A percentile compares a stretch with the other conserved stretches of the same genome.
phyloP scores from a whole-genome alignment of 306 rosid genomes.

The Canavalia gladiata region DNA sequence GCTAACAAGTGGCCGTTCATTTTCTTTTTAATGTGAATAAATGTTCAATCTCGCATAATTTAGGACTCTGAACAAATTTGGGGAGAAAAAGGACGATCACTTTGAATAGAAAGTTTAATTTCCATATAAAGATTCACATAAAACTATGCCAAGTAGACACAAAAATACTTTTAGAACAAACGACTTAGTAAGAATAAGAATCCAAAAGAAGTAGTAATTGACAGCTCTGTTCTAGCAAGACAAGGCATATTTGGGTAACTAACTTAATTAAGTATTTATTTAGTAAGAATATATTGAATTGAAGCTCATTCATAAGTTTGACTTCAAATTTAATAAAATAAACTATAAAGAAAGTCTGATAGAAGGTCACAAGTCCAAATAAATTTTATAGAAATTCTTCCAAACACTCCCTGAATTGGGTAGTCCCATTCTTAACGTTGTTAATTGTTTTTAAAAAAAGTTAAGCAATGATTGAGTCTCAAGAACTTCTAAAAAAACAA shows the following conservation, averaged over 20 bases:
- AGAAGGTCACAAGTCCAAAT: background rate
- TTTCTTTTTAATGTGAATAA: background rate
- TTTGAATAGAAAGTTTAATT: background rate
- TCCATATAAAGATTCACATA: background rate
- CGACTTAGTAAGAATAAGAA: background rate
- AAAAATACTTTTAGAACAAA: background rate
- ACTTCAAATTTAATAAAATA: background rate
- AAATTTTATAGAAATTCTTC: background rate
- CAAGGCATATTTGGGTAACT: background rate
- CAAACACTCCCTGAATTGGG: background rate
- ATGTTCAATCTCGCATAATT: background rate
- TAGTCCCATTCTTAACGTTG: background rate
- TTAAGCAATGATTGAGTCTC: too few relatives aligned
- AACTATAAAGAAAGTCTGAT: background rate
- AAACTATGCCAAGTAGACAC: background rate
- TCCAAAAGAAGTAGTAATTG: background rate
- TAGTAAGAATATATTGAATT: background rate
- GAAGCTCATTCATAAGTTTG: background rate
- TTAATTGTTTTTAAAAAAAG: background rate
- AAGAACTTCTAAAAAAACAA: too few relatives aligned
- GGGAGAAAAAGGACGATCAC: background rate
- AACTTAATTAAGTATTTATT: background rate
- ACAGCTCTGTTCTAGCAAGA: background rate
- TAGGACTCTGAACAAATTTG: background rate
- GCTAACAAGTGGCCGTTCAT: constrained; percentile 34